phyloP scores from a whole-genome alignment of 805 yeast species.

The Ogataea trehaloabstinens region DNA sequence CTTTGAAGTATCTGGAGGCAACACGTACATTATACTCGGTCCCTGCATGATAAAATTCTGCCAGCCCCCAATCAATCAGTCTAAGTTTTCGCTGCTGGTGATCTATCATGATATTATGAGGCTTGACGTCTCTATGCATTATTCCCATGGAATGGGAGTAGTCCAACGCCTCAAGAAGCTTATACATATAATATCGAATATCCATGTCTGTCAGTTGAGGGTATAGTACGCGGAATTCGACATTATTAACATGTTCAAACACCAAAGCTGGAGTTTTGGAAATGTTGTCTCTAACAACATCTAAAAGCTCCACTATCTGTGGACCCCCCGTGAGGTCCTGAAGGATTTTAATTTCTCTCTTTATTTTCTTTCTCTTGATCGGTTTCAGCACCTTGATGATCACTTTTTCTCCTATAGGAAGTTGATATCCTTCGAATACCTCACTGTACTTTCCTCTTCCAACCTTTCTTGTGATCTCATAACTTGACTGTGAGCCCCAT shows the following conservation, averaged over 20 bases:
- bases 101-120: slow-evolving; percentile 94
- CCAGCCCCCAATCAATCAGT: slow-evolving; percentile 93
- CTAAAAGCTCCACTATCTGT: slow-evolving; percentile 72
- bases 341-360: slow-evolving; percentile 82
- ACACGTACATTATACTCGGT: slow-evolving; percentile 91
- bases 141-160: slow-evolving; percentile 93
- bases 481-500: slow-evolving; percentile 52
- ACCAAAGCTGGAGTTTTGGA: slow-evolving; percentile 83
- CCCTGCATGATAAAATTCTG: slow-evolving; percentile 89
- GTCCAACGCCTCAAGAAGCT: slow-evolving; percentile 79
- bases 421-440: slow-evolving; percentile 81
- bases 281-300: slow-evolving; percentile 77
- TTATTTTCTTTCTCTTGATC: slow-evolving; percentile 87
- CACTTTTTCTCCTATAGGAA: slow-evolving; percentile 59
- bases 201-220: slow-evolving; percentile 74
- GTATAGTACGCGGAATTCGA: slow-evolving; percentile 78
- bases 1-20: slow-evolving; percentile 90
- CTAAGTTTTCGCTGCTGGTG: slow-evolving; percentile 67
- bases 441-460: slow-evolving; percentile 97
- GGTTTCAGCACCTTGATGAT: slow-evolving; percentile 92
- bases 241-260: slow-evolving; percentile 80
- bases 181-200: slow-evolving; percentile 78
- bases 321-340: slow-evolving; percentile 85
- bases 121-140: slow-evolving; percentile 94
- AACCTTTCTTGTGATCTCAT: slow-evolving; percentile 77